A percentile compares a stretch with the other conserved stretches of the same genome.
Evolutionary conservation across 2,329 filamentous ascomycete species (phyloP).

Genomic region (Hawksworthiomyces lignivorus): DNA sequence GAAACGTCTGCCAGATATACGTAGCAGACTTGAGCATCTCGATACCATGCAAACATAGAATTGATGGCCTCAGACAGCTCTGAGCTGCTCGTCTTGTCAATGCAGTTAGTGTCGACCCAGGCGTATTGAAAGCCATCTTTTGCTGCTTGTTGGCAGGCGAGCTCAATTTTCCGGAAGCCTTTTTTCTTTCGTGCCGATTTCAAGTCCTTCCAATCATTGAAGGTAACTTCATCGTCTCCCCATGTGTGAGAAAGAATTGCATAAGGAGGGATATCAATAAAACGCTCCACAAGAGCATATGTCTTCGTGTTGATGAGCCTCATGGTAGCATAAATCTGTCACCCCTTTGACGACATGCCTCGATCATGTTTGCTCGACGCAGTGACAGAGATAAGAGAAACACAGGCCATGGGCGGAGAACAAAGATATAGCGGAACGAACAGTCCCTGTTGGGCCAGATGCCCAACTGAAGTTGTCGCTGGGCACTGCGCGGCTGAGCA

Average conservation of each 20-base stretch:
- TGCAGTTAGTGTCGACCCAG: conserved; percentile 33
- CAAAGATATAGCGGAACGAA: no score
- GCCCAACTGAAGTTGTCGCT: no score
- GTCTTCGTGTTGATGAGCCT: conserved; percentile 13
- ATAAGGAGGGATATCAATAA: conserved; percentile 19
- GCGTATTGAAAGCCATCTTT: conserved; percentile 22
- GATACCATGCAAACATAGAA: conserved; percentile 24
- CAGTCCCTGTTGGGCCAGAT: no score
- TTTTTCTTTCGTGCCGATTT: conserved; percentile 1
- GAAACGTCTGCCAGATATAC: conserved; percentile 23
- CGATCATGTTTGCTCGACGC: no score
- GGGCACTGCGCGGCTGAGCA: no score
- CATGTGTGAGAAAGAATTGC: conserved; percentile 27
- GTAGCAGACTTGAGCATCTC: conserved; percentile 26
- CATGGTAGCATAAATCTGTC: no score
- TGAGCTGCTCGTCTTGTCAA: conserved; percentile 26
- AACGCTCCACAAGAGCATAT: conserved; percentile 6
- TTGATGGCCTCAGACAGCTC: conserved; percentile 27
- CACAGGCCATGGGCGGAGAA: no score
- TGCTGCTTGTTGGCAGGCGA: conserved; percentile 15
- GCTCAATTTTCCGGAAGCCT: conserved; percentile 21
- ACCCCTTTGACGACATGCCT: no score
- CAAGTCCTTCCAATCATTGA: conserved; percentile 16
- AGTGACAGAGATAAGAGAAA: no score
- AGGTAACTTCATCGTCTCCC: conserved; percentile 22